Conservation (phyloP, 2,329 filamentous ascomycete species). For the Xylaria sp. region DNA sequence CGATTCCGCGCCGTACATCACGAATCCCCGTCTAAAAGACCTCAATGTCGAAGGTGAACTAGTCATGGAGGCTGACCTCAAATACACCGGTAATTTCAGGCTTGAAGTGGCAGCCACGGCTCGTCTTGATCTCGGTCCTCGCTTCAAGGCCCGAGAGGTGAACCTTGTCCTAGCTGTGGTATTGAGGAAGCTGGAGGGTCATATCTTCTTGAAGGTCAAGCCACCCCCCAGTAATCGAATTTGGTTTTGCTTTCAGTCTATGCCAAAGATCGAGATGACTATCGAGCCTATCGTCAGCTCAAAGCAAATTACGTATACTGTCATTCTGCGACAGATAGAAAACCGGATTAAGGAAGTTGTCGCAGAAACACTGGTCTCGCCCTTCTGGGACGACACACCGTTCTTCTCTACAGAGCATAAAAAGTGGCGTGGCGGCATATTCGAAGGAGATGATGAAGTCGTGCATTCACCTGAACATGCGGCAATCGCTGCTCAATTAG, state of each 20-base stretch:
- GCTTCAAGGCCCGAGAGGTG: slow-evolving; percentile 91
- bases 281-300: slow-evolving; percentile 96
- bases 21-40: slow-evolving; percentile 87
- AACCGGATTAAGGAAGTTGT: slow-evolving; percentile 94
- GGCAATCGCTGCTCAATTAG: slow-evolving; percentile 55
- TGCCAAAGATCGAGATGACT: slow-evolving; percentile 92
- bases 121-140: slow-evolving; percentile 86
- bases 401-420: slow-evolving; percentile 87
- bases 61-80: slow-evolving; percentile 85
- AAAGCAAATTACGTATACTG: slow-evolving; percentile 92
- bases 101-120: slow-evolving; percentile 93
- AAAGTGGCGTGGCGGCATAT: slow-evolving; percentile 86
- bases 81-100: slow-evolving; percentile 88
- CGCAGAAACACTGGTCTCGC: slow-evolving; percentile 88
- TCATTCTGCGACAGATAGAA: slow-evolving; percentile 93
- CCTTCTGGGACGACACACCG: slow-evolving; percentile 96
- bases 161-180: slow-evolving; percentile 88
- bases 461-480: slow-evolving; percentile 53
- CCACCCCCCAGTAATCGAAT: slow-evolving; percentile 93
- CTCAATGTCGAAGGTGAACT: slow-evolving; percentile 92
- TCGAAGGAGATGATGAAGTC: slow-evolving; percentile 65
- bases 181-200: slow-evolving; percentile 85
- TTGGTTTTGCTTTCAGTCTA: slow-evolving; percentile 96
- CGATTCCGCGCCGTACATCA: slow-evolving; percentile 86
- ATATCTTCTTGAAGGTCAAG: slow-evolving; percentile 87